Base-by-base conservation (phyloP, 202 grass and related monocot species). In the Eragrostis tef region DNA sequence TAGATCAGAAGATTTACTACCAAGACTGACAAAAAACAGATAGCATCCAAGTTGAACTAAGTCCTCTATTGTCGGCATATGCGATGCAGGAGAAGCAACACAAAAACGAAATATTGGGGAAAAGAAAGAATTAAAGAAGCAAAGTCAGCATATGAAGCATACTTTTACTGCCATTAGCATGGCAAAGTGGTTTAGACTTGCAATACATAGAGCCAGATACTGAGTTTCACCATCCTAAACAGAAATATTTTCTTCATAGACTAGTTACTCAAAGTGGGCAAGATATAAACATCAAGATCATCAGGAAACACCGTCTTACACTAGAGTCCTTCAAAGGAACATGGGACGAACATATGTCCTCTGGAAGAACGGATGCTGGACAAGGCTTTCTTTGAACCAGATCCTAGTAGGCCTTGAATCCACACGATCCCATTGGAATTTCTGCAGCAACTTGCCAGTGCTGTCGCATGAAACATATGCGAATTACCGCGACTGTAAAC, bases 301-400 rank as follows among this genome's bases (percentile, higher is more conserved):
- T 69, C 11, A 47, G 13, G 54, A 27, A 49, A 0, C 12, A 48
- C 22, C 45, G 27, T 27, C 24, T 1, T 9, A 7, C 36, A 9
- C 67, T 70, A 70, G 12, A 26, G 10, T 2, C 44, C 67, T 26
- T 14, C 1, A 29, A 74, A 74, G 39, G 58, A 74, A 49, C 17
- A 79, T 44, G 54, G 36, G 70, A 80, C 1, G 74, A 83, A 11
- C 61, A 80, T 58, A 0, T 69, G 3, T 81, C 81, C 1, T 74
- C 51, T 1, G 48, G 51, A 59, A 49, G 80, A 77, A 88, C 9
- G 15, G 65, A 74, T 57, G 86, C 72, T 36, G 74, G 81, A 78
- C 65, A 43, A 91, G 85, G 41, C 81, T 91, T 49, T 84, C 82
- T 82, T 83, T 67, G 77, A 74, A 46, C 43, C 34, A 39, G 15